phyloP scores from a whole-genome alignment of 2,329 filamentous ascomycete species.

The Trichophyton benhamiae region DNA sequence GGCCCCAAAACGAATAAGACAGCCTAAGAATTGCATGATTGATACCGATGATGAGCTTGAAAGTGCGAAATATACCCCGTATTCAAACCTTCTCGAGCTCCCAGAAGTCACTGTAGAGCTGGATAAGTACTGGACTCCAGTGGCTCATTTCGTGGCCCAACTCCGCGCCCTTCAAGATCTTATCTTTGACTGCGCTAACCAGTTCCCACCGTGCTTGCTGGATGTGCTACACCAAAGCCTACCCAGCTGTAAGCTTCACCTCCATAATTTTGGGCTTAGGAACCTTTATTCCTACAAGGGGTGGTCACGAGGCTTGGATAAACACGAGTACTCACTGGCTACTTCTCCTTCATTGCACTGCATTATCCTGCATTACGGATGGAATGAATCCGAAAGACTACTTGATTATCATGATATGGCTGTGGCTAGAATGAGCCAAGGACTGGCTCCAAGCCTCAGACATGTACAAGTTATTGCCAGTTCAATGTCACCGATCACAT shows the following conservation, averaged over 20 bases:
- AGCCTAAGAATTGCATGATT: not conserved
- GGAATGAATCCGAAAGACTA: not conserved
- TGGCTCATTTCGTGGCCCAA: not conserved
- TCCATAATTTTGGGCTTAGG: not conserved
- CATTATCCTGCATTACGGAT: not conserved
- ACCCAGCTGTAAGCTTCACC: not conserved
- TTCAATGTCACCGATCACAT: not conserved
- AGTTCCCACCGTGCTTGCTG: conserved; percentile 2
- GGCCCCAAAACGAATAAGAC: not conserved
- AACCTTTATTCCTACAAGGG: not conserved
- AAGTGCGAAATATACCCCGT: not conserved
- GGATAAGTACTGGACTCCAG: not conserved
- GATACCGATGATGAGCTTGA: not conserved
- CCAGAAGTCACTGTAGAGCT: not conserved
- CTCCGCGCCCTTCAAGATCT: not conserved
- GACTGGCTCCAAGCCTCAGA: conserved; percentile 2
- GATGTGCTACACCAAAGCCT: not conserved
- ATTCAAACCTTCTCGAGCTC: not conserved
- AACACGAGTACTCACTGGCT: not conserved
- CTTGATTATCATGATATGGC: conserved; percentile 2
- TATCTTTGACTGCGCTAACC: not conserved
- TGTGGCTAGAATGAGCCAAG: not conserved
- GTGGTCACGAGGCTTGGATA: not conserved
- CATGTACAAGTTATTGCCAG: not conserved
- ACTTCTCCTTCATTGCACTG: conserved; percentile 1